Percentiles rank a stretch among this genome's conserved stretches.
These are phyloP conservation scores for Solanum hybrid DNA, from an alignment of 305 asterid species.

Conservation along the genomic window DNA sequence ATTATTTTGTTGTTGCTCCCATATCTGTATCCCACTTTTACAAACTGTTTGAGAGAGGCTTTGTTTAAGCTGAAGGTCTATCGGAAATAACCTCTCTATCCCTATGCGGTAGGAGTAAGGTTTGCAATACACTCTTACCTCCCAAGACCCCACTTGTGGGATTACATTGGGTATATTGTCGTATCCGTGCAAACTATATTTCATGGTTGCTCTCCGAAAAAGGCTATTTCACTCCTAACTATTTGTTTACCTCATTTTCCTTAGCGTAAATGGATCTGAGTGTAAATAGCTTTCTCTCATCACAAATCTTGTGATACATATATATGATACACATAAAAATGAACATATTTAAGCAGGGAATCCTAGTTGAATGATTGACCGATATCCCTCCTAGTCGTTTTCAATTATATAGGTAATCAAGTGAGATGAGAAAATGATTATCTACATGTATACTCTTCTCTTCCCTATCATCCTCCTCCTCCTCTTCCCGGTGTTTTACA, in stretches of 20 bases:
- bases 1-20: background rate
- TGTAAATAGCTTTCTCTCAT: background rate
- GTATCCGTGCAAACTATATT: background rate
- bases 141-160: background rate
- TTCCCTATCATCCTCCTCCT: background rate
- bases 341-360: background rate
- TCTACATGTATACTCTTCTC: too few species aligned
- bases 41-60: background rate
- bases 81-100: background rate
- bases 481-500: too few species aligned
- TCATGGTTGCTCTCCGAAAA: background rate
- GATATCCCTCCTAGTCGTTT: background rate
- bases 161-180: background rate
- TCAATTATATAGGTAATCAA: background rate
- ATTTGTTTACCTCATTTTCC: background rate
- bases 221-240: background rate
- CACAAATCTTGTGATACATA: background rate
- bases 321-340: background rate
- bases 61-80: background rate
- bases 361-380: too few species aligned
- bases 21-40: background rate
- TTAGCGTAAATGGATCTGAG: background rate
- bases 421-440: background rate
- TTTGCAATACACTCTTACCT: background rate
- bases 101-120: background rate